Evolutionary conservation across 2,329 filamentous ascomycete species (phyloP), one percentile per base, ranked within the genome.

Genomic region (Passalora sequoiae): DNA sequence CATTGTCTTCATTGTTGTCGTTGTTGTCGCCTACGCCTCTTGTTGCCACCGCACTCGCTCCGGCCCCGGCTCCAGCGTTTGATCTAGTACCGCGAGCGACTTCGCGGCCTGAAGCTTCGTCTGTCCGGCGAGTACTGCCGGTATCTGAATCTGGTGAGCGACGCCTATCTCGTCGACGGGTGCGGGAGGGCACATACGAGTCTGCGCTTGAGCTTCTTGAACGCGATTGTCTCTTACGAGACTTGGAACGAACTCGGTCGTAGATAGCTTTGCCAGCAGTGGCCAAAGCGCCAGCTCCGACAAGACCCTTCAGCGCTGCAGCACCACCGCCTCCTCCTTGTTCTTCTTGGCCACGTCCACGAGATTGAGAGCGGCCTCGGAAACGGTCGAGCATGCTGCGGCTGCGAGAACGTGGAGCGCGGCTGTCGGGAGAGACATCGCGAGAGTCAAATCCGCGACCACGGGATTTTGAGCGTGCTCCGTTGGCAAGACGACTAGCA

Each of bases 401-500:
- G 44, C 84, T 86, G 38, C 83, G 77, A 20, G 84, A 87, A 33
- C 81, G 80, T 12, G 47, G 60, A n/a, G 51, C 49, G 10, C 49
- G 53, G 43, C 51, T 50, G 25, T 69, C 69, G 4, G 63, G 65
- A 29, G 64, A 66, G 31, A 66, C 59, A 31, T 55, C 63, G 49
- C 61, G 67, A 21, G 46, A 45, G 35, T 55, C 50, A 27, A 38
- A 15, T n/a, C 47, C 50, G 38, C 44, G 46, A 56, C 49, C 54
- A 74, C 79, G 59, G 74, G 81, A 62, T 80, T 84, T 60, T 76
- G 78, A 64, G 73, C 78, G 68, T 74, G 84, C 80, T 15, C 89
- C 89, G 60, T 95, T 89, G 63, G 94, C 78, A 49, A 95, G 70
- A 42, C 86, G 84, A 67, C 89, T 94, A 32, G 87, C 85, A 22